Base-by-base conservation (phyloP, 2,329 filamentous ascomycete genomes). In the Aaosphaeria arxii region DNA sequence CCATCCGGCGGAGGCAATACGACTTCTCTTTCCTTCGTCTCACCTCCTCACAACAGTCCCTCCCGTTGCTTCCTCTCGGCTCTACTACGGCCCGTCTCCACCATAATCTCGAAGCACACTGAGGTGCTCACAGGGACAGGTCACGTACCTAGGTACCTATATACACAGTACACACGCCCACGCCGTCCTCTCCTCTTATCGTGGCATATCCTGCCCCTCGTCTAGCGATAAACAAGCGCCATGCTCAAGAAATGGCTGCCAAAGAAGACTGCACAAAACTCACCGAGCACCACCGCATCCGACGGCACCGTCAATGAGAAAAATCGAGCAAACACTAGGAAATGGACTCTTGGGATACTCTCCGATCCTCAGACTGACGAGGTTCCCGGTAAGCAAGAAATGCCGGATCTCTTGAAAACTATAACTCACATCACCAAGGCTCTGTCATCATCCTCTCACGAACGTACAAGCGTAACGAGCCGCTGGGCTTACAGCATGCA, bases 281-380 rank as follows among this genome's bases (percentile, higher is more conserved):
- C 33, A 36, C 9, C 13, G 33, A 13, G 33, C 33, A 36, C 9
- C 9, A 11, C 33, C 9, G 33, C 33, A 13, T 24, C 17, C 17
- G 17, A 24, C 17, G 17, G 17, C 17, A 24, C 17, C 17, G 17
- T 24, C 17, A 24, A 38, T 6, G 42, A 48, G 29, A 40, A 50
- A 44, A 50, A 51, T 28, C 31, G 42, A 7, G 43, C 30, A 38
- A 28, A 24, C 11, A 44, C 52, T 1, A 30, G 40, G 29, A 81
- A 72, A 62, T 82, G 80, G 72, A 82, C 75, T 11, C 63, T 95
- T 74, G 91, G 91, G n/a, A 88, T 96, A 29, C 70, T 96, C 54
- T 91, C 90, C 62, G 89, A 94, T 59, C 82, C 75, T 42, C 70
- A 86, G 48, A 96, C 91, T 0, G 87, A 94, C 53, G 88, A 95